These are phyloP conservation scores for Carex cristatella DNA, from an alignment of 176 grass and related monocot species.

Conservation along the genomic window DNA sequence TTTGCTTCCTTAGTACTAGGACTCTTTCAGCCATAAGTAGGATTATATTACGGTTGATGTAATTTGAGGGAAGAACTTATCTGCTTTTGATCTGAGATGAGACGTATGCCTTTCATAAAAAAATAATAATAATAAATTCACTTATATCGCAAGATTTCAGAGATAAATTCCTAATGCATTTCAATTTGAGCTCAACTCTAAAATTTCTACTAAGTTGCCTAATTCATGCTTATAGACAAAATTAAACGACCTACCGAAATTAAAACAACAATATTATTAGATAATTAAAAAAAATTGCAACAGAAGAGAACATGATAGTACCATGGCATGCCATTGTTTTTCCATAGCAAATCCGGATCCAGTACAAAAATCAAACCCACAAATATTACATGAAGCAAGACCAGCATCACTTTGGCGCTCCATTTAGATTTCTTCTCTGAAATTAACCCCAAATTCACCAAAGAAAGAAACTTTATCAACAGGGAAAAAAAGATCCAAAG, in stretches of 20 bases:
- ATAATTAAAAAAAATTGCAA: neutral
- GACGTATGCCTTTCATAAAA: too few species aligned
- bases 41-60: too few species aligned
- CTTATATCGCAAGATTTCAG: neutral
- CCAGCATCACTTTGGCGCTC: constrained; percentile 52
- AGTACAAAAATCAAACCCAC: constrained; percentile 66
- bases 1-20: too few species aligned
- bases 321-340: constrained; percentile 54
- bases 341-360: constrained; percentile 48
- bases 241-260: neutral
- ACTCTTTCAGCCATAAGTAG: too few species aligned
- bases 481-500: neutral
- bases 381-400: constrained; percentile 70
- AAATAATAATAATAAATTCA: neutral
- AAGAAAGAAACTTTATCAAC: constrained; percentile 12
- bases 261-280: neutral
- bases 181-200: neutral
- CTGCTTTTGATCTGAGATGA: too few species aligned
- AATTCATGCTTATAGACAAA: neutral
- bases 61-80: too few species aligned
- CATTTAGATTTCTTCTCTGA: constrained; percentile 64
- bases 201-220: neutral
- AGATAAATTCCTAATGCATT: neutral
- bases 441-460: neutral
- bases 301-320: constrained; percentile 22